These are phyloP conservation scores for Kazachstania psychrophila DNA, from an alignment of 805 yeast species.

Conservation along the genomic window DNA sequence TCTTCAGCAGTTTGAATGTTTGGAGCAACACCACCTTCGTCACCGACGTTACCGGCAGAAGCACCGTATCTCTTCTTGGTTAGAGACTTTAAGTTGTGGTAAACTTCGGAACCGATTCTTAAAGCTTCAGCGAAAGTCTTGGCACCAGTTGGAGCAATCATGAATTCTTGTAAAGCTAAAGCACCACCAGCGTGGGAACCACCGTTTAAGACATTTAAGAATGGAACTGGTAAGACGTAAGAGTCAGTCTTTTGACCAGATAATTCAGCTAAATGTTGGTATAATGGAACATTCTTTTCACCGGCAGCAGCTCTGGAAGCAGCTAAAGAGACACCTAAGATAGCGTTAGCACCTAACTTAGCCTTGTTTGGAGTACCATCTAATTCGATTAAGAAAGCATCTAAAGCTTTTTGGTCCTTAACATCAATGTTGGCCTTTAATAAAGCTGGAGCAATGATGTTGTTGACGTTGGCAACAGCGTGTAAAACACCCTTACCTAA, in stretches of 20 bases:
- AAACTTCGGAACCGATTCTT: conserved; percentile 95
- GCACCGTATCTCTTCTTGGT: conserved; percentile 95
- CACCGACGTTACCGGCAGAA: conserved; percentile 99
- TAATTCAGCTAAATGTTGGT: conserved; percentile 79
- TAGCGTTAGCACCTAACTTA: conserved; percentile 97
- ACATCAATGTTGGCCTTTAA: conserved; percentile 74
- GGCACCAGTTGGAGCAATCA: conserved; percentile 95
- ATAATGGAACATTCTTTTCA: conserved; percentile 85
- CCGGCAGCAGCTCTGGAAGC: conserved; percentile 98
- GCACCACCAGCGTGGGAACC: conserved; percentile 99
- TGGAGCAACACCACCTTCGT: conserved; percentile 99
- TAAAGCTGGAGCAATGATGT: conserved; percentile 89
- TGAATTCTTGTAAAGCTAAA: conserved; percentile 97
- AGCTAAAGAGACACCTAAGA: conserved; percentile 95
- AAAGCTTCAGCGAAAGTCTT: conserved; percentile 87
- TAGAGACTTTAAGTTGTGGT: conserved; percentile 89
- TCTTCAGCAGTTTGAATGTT: conserved; percentile 90
- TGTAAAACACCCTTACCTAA: conserved; percentile 96
- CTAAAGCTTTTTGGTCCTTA: conserved; percentile 77
- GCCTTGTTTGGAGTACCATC: conserved; percentile 98
- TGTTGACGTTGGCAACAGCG: conserved; percentile 95
- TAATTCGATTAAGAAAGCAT: conserved; percentile 72
- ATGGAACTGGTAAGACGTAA: conserved; percentile 95
- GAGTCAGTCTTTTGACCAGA: conserved; percentile 63
- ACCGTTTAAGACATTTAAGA: conserved; percentile 98